Percentiles rank a stretch among this genome's conserved stretches.
Conservation (phyloP, 2,329 filamentous ascomycete genomes). For the Penicillium sclerotigenum region DNA sequence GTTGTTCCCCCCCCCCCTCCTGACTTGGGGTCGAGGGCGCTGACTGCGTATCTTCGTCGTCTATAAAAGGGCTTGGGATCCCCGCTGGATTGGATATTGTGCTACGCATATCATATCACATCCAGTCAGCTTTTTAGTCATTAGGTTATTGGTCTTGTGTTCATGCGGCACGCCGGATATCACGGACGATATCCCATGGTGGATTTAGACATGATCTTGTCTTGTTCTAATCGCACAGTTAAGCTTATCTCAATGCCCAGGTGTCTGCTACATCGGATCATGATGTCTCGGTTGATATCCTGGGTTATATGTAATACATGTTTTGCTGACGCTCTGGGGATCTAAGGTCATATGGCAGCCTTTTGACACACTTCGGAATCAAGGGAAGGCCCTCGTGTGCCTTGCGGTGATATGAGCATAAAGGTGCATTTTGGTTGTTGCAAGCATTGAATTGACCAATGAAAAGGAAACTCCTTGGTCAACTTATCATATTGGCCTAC, state of each 20-base stretch:
- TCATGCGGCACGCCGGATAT: not conserved
- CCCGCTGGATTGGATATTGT: not conserved
- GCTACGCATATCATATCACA: not conserved
- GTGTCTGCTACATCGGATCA: not conserved
- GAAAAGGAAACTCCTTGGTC: not conserved
- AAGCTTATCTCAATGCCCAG: not conserved
- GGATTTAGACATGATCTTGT: not conserved
- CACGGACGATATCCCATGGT: not conserved
- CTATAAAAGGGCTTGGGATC: not conserved
- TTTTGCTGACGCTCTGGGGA: not conserved
- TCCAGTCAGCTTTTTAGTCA: not conserved
- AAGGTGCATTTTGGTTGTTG: not conserved
- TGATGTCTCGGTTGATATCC: not conserved
- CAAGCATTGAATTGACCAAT: not conserved
- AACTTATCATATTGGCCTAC: not conserved
- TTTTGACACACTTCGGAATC: not conserved
- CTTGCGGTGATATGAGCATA: not conserved
- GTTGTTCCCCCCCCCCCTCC: not conserved
- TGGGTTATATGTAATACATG: not conserved
- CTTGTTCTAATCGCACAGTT: not conserved
- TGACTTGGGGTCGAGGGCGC: not conserved
- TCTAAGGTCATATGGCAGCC: not conserved
- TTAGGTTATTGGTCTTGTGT: not conserved
- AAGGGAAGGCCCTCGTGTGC: not conserved
- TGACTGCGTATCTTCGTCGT: not conserved